Conservation (phyloP, 345 rosid species). For the Gossypium australe region DNA sequence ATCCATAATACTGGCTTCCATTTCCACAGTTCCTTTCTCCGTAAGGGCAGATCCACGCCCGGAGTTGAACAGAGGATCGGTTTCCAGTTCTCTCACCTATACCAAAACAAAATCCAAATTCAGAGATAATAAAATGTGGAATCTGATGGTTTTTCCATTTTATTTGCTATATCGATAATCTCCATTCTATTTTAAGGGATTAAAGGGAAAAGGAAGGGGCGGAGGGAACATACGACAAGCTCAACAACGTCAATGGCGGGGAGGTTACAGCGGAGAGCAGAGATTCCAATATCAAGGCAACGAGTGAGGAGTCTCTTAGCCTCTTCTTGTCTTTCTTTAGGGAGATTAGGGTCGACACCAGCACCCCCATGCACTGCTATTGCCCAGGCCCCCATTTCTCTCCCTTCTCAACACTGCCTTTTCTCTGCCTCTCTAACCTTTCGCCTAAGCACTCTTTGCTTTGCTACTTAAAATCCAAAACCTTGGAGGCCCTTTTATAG, state of each 20-base stretch:
- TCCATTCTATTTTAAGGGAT: not conserved
- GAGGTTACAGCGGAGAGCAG: slow-evolving; percentile 65
- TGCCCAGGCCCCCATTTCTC: slow-evolving; percentile 77
- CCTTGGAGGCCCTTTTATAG: slow-evolving; percentile 8
- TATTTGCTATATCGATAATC: not conserved
- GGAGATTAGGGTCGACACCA: slow-evolving; percentile 93
- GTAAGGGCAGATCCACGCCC: slow-evolving; percentile 97
- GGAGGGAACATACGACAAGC: slow-evolving; percentile 52
- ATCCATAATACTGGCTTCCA: slow-evolving; percentile 99
- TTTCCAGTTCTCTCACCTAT: slow-evolving; percentile 79
- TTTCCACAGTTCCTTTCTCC: slow-evolving; percentile 83
- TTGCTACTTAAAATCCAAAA: not conserved
- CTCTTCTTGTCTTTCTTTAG: slow-evolving; percentile 64
- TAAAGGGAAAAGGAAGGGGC: not conserved
- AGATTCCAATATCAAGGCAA: slow-evolving; percentile 82
- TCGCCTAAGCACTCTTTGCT: not conserved
- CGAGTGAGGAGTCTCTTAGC: slow-evolving; percentile 83
- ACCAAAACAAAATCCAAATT: not conserved
- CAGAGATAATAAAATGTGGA: not conserved
- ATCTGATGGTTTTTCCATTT: not conserved
- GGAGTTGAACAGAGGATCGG: slow-evolving; percentile 89
- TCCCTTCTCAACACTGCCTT: not conserved
- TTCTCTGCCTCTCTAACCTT: not conserved
- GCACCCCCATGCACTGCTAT: slow-evolving; percentile 99
- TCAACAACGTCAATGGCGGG: slow-evolving; percentile 94